phyloP scores from a whole-genome alignment of 139 green algal genomes.

The Chlorella sp. region DNA sequence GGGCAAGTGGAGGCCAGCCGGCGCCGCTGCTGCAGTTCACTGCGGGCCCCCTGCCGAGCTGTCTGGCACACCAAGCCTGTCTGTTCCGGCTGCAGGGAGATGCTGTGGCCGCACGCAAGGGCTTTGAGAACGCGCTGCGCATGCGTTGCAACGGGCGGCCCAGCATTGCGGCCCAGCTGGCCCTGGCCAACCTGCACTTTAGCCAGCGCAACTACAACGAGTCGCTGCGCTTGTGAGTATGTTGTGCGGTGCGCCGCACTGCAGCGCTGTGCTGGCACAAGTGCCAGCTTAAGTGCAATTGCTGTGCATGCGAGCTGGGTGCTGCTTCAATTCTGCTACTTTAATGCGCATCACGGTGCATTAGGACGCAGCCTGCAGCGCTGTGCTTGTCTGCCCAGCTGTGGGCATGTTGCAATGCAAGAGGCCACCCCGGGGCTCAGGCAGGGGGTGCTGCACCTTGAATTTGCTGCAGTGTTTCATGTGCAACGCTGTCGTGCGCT shows the following conservation, averaged over 20 bases:
- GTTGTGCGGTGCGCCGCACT: background rate
- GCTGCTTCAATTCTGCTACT: background rate
- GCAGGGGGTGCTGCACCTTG: too few relatives aligned
- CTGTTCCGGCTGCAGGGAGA: conserved; percentile 52
- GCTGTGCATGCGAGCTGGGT: background rate
- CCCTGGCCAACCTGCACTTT: conserved; percentile 67
- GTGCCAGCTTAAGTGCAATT: background rate
- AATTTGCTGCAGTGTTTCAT: too few relatives aligned
- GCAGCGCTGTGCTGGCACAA: background rate
- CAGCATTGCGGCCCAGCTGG: conserved; percentile 72
- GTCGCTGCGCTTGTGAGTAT: conserved; percentile 64
- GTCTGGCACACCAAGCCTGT: background rate
- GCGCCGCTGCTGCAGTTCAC: background rate
- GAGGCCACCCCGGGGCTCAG: too few relatives aligned
- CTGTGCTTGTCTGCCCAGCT: background rate
- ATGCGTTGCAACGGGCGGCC: conserved; percentile 58
- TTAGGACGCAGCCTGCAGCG: background rate
- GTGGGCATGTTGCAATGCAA: too few relatives aligned
- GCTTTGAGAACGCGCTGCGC: conserved; percentile 56
- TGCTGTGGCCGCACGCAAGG: conserved; percentile 35
- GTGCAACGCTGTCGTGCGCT: too few relatives aligned
- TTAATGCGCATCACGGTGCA: background rate
- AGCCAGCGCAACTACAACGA: conserved; percentile 63
- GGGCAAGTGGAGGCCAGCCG: background rate
- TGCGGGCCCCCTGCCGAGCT: too few relatives aligned